Base-by-base conservation (phyloP, 164 flowering plant genomes). In the Akebia trifoliata region DNA sequence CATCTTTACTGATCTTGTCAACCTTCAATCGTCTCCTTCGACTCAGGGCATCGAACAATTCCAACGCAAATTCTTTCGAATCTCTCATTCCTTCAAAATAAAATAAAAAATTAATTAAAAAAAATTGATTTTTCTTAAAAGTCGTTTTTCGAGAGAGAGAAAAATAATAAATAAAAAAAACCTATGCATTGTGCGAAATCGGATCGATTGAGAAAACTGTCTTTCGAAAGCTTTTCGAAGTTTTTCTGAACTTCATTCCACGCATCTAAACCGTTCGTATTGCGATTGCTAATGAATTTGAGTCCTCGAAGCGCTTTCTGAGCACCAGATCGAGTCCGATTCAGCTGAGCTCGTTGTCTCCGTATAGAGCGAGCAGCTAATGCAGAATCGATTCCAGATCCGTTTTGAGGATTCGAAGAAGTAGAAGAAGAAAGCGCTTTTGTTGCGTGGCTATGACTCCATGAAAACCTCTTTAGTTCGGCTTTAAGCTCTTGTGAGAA, bases 151-250 rank as follows among this genome's bases (percentile, higher is more conserved):
- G n/a, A n/a, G n/a, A n/a, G n/a, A n/a, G n/a, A n/a, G n/a, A n/a
- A n/a, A n/a, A n/a, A n/a, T n/a, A n/a, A n/a, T n/a, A n/a, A n/a
- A n/a, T n/a, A n/a, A n/a, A n/a, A n/a, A n/a, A n/a, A n/a, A 90
- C 98, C 99, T 30, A 94, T 90, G 61, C 99, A 94, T 63, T 79
- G 84, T 3, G 89, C 99, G 56, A 90, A 94, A 34, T 87, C 85
- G 26, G 87, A 83, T 64, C 93, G 57, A 4, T 79, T 71, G 8
- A 94, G 83, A 34, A 90, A 64, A 0, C 93, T 95, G 24, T 86
- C 83, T 30, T 60, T 59, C 6, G 95, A 81, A 10, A 94, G 69
- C 24, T 54, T 31, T 4, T 67, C 60, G 60, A 94, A 94, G 14
- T 61, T 64, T 8, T 32, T 49, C 97, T 97, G 87, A 9, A 78